These are phyloP conservation scores for Sisymbrium altissimum DNA, from an alignment of 345 rosid species.

Conservation along the genomic window DNA sequence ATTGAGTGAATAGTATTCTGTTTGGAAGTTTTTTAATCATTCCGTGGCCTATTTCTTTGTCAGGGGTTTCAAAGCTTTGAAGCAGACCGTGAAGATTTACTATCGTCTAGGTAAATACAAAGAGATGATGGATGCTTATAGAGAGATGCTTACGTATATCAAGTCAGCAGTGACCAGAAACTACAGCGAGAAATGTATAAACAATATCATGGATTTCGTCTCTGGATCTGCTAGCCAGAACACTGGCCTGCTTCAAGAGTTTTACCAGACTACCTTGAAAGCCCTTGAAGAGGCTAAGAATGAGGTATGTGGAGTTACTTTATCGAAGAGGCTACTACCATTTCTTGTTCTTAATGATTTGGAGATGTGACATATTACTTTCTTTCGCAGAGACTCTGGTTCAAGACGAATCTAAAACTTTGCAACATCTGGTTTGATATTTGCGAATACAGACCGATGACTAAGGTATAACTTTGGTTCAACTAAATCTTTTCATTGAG, in stretches of 20 bases:
- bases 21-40: not conserved
- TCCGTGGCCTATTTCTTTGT: conserved; percentile 14
- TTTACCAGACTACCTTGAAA: conserved; percentile 92
- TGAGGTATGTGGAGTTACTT: conserved; percentile 49
- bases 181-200: conserved; percentile 97
- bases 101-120: conserved; percentile 82
- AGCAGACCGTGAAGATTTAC: conserved; percentile 96
- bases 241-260: conserved; percentile 77
- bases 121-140: conserved; percentile 95
- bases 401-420: conserved; percentile 96
- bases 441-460: conserved; percentile 98
- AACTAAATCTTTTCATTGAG: not conserved
- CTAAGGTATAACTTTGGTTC: conserved; percentile 52
- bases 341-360: conserved; percentile 2
- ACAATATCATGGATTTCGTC: conserved; percentile 97
- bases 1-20: not conserved
- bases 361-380: conserved; percentile 19
- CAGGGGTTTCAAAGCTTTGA: conserved; percentile 98
- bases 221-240: conserved; percentile 99
- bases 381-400: conserved; percentile 89
- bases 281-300: conserved; percentile 99
- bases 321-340: not conserved
- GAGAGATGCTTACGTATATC: conserved; percentile 93
- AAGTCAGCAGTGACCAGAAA: conserved; percentile 96
- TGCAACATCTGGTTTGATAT: conserved; percentile 99